A percentile compares a stretch with the other conserved stretches of the same genome.
phyloP scores from a whole-genome alignment of 2,329 filamentous ascomycete genomes.

The Fusarium redolens region DNA sequence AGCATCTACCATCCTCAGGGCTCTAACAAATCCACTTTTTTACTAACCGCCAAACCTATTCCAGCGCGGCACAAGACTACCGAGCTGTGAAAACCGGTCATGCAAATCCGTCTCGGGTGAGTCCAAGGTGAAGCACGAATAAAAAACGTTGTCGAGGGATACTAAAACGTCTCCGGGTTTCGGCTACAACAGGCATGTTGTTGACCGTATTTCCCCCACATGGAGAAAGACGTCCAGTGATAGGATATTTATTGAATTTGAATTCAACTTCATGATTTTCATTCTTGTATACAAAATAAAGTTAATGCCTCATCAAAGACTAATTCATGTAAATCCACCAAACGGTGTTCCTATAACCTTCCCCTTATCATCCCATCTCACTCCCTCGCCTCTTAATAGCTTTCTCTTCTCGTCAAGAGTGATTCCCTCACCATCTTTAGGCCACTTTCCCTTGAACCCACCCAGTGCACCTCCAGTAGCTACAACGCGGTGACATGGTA shows the following conservation, averaged over 20 bases:
- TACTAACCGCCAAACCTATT: constrained; percentile 37
- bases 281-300: background rate
- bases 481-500: constrained; percentile 85
- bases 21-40: constrained; percentile 31
- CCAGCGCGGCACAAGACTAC: constrained; percentile 42
- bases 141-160: background rate
- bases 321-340: constrained; percentile 35
- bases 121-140: constrained; percentile 37
- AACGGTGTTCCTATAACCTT: constrained; percentile 69
- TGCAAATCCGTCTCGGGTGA: constrained; percentile 28
- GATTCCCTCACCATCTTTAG: constrained; percentile 69
- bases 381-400: constrained; percentile 72
- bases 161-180: constrained; percentile 30
- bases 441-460: constrained; percentile 76
- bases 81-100: constrained; percentile 29
- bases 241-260: background rate
- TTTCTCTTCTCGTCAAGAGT: constrained; percentile 73
- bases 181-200: constrained; percentile 35
- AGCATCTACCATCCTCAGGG: constrained; percentile 15
- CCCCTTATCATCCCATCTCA: constrained; percentile 70
- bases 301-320: background rate
- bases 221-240: constrained; percentile 27
- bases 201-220: constrained; percentile 30
- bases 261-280: background rate
- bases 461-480: constrained; percentile 78